Base-by-base conservation (phyloP, 495 filamentous ascomycete species). In the Rhizodiscina lignyota region DNA sequence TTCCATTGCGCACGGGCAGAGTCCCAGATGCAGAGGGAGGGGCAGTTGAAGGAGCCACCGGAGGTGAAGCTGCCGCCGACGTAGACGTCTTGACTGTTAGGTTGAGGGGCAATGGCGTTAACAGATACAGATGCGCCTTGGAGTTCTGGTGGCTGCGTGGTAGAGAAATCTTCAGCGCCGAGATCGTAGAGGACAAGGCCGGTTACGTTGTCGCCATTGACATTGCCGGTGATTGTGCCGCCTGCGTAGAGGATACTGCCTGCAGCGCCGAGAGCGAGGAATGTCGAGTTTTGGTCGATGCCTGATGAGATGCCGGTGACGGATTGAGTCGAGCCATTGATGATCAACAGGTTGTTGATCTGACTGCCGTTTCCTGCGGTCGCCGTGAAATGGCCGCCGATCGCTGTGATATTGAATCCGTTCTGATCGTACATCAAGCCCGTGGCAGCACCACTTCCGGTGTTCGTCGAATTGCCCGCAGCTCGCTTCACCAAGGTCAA, bases 371-470 rank as follows among this genome's bases (percentile, higher is more conserved):
- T 68, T 29, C 63, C 71, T 18, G 67, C 69, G 12, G 60, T 72
- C 3, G 82, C 74, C 21, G 66, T 69, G 52, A 99, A 99, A 42
- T 85, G 81, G 2, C 89, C 89, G 37, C 80, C 91, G 26, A 94
- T 61, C 19, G 94, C 69, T 3, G 91, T 96, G 19, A 87, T 58
- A 47, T 96, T 94, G 35, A 71, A 66, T 26, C 59, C 62, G 35
- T 68, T 72, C 20, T 61, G 59, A 12, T 61, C 64, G 49, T 94
- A 82, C 52, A 87, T 92, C 4, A 70, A 60, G 15, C 86, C 91
- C 11, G 77, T 69, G 18, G 77, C 64, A 16, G 85, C 72, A 33
- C 82, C 85, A 28, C 66, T 60, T 8, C 62, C 41, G 38, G 59
- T 72, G 61, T 4, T 59, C 43, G 31, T 50, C 8, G 33, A 16